Conservation (phyloP, 2,329 filamentous ascomycete genomes). For the Fusarium sp. region DNA sequence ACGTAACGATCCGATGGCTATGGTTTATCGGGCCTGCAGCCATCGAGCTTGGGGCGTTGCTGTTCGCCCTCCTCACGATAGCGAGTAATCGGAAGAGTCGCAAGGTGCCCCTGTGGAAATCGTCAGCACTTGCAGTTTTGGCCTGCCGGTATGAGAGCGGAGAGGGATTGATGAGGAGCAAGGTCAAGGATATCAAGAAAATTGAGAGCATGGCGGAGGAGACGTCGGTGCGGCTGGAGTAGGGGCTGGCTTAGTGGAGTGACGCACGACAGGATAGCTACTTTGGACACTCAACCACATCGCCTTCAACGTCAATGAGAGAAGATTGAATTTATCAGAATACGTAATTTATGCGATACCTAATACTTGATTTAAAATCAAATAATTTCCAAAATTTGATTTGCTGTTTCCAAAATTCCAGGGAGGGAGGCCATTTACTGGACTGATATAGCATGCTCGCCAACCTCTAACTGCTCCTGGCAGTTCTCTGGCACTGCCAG, state of each 20-base stretch:
- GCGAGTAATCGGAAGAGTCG: conserved; percentile 3
- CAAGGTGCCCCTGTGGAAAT: conserved; percentile 26
- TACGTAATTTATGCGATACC: not conserved
- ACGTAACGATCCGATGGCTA: conserved; percentile 13
- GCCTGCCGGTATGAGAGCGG: not conserved
- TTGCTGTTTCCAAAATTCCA: not conserved
- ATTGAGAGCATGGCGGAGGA: not conserved
- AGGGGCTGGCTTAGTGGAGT: not conserved
- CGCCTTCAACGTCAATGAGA: not conserved
- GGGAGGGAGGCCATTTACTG: not conserved
- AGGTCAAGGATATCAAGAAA: not conserved
- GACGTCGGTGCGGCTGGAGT: not conserved
- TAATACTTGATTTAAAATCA: not conserved
- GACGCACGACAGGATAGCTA: not conserved
- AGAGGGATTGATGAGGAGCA: not conserved
- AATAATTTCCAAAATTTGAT: not conserved
- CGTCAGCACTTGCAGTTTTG: conserved; percentile 21
- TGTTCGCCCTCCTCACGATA: conserved; percentile 19
- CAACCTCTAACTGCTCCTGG: not conserved
- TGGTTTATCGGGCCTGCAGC: conserved; percentile 10
- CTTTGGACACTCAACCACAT: not conserved
- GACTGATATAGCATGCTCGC: not conserved
- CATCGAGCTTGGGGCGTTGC: conserved; percentile 3
- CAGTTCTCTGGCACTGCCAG: not conserved
- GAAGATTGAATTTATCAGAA: not conserved